Percentiles rank a stretch among this genome's conserved stretches.
Evolutionary conservation across 1,139 yeast species (phyloP).

Genomic region (Hansenula anomala): DNA sequence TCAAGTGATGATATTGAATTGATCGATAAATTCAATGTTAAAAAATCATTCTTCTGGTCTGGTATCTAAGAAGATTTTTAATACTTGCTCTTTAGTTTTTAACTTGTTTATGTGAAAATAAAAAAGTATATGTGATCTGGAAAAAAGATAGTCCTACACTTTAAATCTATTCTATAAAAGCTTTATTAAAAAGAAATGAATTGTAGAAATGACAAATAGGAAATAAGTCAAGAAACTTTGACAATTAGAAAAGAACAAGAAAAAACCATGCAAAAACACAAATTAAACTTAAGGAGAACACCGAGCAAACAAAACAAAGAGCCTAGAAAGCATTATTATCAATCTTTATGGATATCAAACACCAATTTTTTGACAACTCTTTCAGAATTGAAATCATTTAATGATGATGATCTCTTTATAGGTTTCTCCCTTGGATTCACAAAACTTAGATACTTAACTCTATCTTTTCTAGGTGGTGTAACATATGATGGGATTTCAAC

Average conservation of each 20-base stretch:
- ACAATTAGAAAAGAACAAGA: neutral
- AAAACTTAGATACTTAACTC: constrained; percentile 15
- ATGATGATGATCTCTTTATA: constrained; percentile 12
- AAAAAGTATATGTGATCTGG: too few relatives aligned
- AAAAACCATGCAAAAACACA: neutral
- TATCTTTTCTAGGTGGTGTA: constrained; percentile 21
- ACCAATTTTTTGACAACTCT: constrained; percentile 19
- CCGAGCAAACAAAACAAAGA: too few relatives aligned
- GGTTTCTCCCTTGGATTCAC: constrained; percentile 6
- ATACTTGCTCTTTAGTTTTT: neutral
- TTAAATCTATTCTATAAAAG: too few relatives aligned
- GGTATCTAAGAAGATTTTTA: constrained; percentile 10
- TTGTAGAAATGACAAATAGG: too few relatives aligned
- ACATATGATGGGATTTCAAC: constrained; percentile 16
- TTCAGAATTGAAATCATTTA: constrained; percentile 9
- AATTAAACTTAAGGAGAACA: neutral
- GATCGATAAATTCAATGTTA: constrained; percentile 22
- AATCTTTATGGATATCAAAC: constrained; percentile 18
- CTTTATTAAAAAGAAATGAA: too few relatives aligned
- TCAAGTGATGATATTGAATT: constrained; percentile 27
- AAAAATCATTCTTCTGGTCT: constrained; percentile 23
- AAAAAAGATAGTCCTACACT: too few relatives aligned
- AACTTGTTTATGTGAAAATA: neutral
- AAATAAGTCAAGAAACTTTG: too few relatives aligned
- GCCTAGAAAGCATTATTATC: too few relatives aligned